Evolutionary conservation across 257 asterid species (phyloP), one percentile per base, ranked within the genome.

Genomic region (Salvia miltiorrhiza): DNA sequence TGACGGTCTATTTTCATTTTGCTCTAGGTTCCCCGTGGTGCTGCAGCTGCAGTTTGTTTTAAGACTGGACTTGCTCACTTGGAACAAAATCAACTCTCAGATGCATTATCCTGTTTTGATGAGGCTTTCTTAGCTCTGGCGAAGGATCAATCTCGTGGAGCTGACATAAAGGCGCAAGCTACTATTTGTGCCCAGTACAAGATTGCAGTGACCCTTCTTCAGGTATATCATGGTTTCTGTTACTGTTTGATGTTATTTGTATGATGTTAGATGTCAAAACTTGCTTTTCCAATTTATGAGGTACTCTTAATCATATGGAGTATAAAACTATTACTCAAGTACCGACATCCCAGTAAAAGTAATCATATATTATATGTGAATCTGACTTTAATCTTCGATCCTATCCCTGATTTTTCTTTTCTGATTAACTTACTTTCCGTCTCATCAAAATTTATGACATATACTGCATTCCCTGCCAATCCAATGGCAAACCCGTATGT

Each of bases 71-170:
- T 94, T 74, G 89, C 87, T 72, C 99, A 94, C 84, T 94, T 94
- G 78, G 99, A 94, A 85, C 97, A 89, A 80, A 94, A 94, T 83
- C 99, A 94, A 80, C 96, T 94, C 65, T 85, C 99, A 68, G 99
- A 94, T 87, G 99, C 99, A 64, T 79, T 94, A 71, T 94, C 99
- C 72, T 94, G 99, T 79, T 94, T 91, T 37, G 99, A 94, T 60
- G 99, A 94, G 79, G 93, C 90, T 78, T 94, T 94, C 92, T 84
- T 94, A 57, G 97, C 99, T 57, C 78, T 94, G 74, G 99, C 99
- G 58, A 94, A 94, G 83, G 99, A 94, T 81, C 97, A 91, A 73
- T 94, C 99, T 69, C 99, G 99, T 59, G 99, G 96, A 80, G 97
- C 88, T 73, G 99, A 91, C 79, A 89, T 87, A 65, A 94, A 91